These are phyloP conservation scores for Chlorociboria aeruginascens DNA, from an alignment of 495 filamentous ascomycete species.

Conservation along the genomic window DNA sequence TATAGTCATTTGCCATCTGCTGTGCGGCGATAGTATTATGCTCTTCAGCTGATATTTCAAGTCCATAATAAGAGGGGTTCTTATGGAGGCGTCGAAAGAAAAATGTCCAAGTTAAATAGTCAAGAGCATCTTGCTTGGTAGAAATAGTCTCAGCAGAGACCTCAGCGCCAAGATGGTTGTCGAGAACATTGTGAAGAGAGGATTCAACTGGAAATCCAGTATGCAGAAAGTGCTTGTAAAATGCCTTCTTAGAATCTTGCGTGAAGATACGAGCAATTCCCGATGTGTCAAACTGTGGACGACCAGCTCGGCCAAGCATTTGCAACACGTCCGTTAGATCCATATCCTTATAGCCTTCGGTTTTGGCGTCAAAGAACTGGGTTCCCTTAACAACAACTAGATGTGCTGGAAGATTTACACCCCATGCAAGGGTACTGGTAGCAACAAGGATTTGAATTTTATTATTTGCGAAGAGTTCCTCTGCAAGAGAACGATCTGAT, in stretches of 20 bases:
- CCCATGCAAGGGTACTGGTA: slow-evolving; percentile 96
- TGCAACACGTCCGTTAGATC: slow-evolving; percentile 97
- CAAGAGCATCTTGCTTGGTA: slow-evolving; percentile 92
- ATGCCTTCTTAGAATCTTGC: slow-evolving; percentile 96
- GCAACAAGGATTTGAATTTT: slow-evolving; percentile 96
- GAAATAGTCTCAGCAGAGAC: slow-evolving; percentile 83
- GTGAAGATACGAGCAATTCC: slow-evolving; percentile 96
- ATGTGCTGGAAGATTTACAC: slow-evolving; percentile 95
- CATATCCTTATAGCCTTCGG: slow-evolving; percentile 97
- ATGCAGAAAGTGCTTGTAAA: slow-evolving; percentile 98
- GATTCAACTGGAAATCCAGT: slow-evolving; percentile 98
- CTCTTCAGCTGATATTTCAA: slow-evolving; percentile 88
- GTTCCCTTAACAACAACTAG: slow-evolving; percentile 97
- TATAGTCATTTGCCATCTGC: slow-evolving; percentile 74
- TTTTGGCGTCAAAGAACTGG: slow-evolving; percentile 96
- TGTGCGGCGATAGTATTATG: slow-evolving; percentile 84
- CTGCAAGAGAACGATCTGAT: slow-evolving; percentile 77
- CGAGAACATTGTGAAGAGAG: slow-evolving; percentile 86
- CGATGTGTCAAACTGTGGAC: slow-evolving; percentile 91
- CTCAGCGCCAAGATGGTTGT: slow-evolving; percentile 95
- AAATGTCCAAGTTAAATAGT: slow-evolving; percentile 99
- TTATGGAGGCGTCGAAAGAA: slow-evolving; percentile 97
- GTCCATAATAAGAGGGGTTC: slow-evolving; percentile 95
- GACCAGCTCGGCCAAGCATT: slow-evolving; percentile 92
- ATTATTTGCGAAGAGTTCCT: slow-evolving; percentile 93